Percentiles rank a stretch among this genome's conserved stretches.
These are phyloP conservation scores for Lactifluus rugatus DNA, from an alignment of 768 basidiomycete species.

Conservation along the genomic window DNA sequence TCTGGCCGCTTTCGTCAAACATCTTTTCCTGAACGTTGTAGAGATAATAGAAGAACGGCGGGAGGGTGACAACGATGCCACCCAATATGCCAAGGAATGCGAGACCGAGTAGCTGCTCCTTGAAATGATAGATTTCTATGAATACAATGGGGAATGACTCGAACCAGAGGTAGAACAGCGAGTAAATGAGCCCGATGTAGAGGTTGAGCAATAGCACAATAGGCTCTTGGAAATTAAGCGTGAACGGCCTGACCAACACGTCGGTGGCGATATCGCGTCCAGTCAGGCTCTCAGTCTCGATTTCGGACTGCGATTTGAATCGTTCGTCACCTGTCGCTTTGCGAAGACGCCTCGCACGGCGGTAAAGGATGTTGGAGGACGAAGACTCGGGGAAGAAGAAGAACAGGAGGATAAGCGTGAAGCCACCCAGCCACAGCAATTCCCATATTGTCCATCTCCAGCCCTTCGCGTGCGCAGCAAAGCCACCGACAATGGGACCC, in stretches of 20 bases:
- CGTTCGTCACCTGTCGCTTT: constrained; percentile 25
- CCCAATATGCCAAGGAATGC: constrained; percentile 24
- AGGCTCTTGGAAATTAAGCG: constrained; percentile 27
- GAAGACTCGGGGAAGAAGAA: constrained; percentile 29
- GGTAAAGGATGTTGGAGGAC: constrained; percentile 26
- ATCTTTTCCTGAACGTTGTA: constrained; percentile 11
- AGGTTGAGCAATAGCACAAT: constrained; percentile 26
- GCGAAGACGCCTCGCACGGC: constrained; percentile 27
- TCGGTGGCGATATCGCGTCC: constrained; percentile 21
- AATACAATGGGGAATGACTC: constrained; percentile 30
- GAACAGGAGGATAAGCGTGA: constrained; percentile 23
- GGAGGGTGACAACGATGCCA: constrained; percentile 3
- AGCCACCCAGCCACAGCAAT: constrained; percentile 27
- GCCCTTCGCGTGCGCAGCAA: constrained; percentile 25
- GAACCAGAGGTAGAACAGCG: constrained; percentile 28
- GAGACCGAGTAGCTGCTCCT: constrained; percentile 24
- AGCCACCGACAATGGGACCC: constrained; percentile 29
- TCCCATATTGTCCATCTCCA: constrained; percentile 31
- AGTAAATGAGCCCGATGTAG: constrained; percentile 28
- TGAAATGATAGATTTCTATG: constrained; percentile 27
- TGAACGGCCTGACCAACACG: constrained; percentile 26
- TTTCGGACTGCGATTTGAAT: constrained; percentile 24
- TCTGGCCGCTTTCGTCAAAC: constrained; percentile 14
- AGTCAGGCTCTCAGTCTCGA: constrained; percentile 21
- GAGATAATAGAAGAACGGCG: constrained; percentile 13